These are phyloP conservation scores for Euryodendron excelsum DNA, from an alignment of 148 eudicot species.

Conservation along the genomic window DNA sequence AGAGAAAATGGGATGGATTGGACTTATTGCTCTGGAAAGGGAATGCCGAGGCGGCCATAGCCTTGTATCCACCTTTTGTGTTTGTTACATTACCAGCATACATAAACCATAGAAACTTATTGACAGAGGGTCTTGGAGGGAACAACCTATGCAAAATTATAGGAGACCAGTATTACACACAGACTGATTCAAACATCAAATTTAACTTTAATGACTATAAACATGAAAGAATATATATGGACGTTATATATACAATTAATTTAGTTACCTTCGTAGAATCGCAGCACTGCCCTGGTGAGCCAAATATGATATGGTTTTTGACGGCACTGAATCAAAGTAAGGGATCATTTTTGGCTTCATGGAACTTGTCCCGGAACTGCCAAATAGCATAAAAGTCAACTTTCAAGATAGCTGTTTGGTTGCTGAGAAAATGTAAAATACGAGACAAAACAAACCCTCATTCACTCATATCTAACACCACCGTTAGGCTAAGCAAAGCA, in stretches of 20 bases:
- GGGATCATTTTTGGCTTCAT: conserved; percentile 46
- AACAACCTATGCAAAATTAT: conserved; percentile 9
- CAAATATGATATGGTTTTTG: conserved; percentile 21
- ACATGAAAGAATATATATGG: neutral
- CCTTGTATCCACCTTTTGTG: conserved; percentile 15
- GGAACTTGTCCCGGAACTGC: conserved; percentile 42
- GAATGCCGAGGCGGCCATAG: conserved; percentile 26
- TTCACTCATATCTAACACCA: neutral
- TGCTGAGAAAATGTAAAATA: neutral
- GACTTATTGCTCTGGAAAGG: conserved; percentile 23
- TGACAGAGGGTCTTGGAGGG: conserved; percentile 7
- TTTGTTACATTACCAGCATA: conserved; percentile 18
- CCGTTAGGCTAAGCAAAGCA: neutral
- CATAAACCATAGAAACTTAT: conserved; percentile 18
- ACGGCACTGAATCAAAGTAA: conserved; percentile 32
- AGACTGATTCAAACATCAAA: neutral
- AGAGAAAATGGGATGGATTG: conserved; percentile 25
- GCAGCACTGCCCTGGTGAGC: conserved; percentile 24
- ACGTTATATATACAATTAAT: neutral
- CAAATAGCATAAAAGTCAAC: neutral
- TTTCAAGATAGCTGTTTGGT: neutral
- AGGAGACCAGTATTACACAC: neutral
- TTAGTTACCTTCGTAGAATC: conserved; percentile 24
- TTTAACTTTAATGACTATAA: neutral
- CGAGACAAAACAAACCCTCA: neutral